Evolutionary conservation across 2,329 filamentous ascomycete genomes (phyloP), one percentile per base, ranked within the genome.

Genomic region (Talaromyces amestolkiae): DNA sequence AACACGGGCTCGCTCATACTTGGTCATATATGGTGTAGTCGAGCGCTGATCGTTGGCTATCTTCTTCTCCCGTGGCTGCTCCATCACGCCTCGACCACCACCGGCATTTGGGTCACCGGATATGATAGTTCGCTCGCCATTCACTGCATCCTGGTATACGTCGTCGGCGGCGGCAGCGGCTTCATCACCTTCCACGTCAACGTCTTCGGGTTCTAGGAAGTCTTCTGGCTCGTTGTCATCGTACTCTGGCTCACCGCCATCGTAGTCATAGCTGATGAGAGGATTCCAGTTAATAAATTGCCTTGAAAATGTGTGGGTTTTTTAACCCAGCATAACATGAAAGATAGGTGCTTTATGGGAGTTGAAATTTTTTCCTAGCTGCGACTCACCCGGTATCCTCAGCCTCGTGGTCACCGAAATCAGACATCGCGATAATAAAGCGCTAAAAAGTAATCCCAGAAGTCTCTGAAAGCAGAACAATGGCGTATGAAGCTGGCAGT

Each of bases 1-100:
- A 66, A 99, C 94, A 75, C 95, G 89, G 69, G 95, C 95, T 72
- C 89, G 87, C 84, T 99, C 95, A 81, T 99, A 99, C 83, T 99
- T 99, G 71, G 95, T 99, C 94, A 99, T 96, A 82, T 97, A 99
- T 2, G 94, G 95, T 33, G 95, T 99, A 9, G 95, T 99, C 27
- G 87, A 91, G 72, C 95, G 88, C 80, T 96, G 87, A 70, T 93
- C 91, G 71, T 92, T 91, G 65, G 93, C 86, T 59, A 99, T 94
- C 81, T 92, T 96, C 86, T 96, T 97, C 80, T 93, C 83, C 75
- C 85, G 84, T 68, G 85, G 74, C 70, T 83, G 82, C 70, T 85
- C 80, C 75, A 88, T 83, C 37, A 84, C 84, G 68, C 87, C 87
- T 68, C 82, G 81, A 22, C 72, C 71, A 61, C 75, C 75, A 59